Conservation (phyloP, 164 flowering plant genomes). For the Annona cherimola region DNA sequence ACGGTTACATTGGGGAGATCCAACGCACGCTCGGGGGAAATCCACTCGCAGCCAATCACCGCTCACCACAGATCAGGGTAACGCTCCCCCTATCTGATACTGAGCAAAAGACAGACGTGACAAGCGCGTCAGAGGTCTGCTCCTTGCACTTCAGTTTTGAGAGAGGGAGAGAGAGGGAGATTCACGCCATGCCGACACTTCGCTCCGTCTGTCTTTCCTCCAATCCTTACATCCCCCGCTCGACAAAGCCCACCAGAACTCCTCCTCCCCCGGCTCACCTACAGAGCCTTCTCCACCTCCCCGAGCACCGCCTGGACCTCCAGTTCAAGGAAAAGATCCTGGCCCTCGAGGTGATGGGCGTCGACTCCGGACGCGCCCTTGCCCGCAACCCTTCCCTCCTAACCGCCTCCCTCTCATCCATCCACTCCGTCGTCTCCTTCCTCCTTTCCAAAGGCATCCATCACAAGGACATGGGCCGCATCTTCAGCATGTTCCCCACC, state of each 20-base stretch:
- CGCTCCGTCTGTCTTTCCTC: slow-evolving; percentile 39
- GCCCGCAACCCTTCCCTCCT: slow-evolving; percentile 76
- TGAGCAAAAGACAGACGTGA: slow-evolving; percentile 4
- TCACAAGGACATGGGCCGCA: slow-evolving; percentile 67
- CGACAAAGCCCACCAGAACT: slow-evolving; percentile 43
- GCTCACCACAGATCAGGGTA: slow-evolving; percentile 12
- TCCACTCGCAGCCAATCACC: slow-evolving; percentile 24
- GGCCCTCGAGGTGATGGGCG: slow-evolving; percentile 91
- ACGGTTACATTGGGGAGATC: not conserved
- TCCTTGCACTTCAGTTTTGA: not conserved
- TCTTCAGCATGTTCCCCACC: slow-evolving; percentile 86
- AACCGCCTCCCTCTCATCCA: slow-evolving; percentile 56
- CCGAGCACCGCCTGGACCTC: slow-evolving; percentile 37
- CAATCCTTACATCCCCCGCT: slow-evolving; percentile 20
- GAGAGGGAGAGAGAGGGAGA: not conserved
- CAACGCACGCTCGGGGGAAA: slow-evolving; percentile 9
- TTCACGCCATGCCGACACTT: slow-evolving; percentile 24
- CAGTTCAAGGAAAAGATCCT: slow-evolving; percentile 83
- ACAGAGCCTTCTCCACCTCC: slow-evolving; percentile 49
- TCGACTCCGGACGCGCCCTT: slow-evolving; percentile 80
- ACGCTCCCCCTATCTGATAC: not conserved
- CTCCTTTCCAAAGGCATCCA: slow-evolving; percentile 79
- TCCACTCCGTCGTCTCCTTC: slow-evolving; percentile 60
- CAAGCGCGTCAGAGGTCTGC: no score
- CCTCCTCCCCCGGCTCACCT: slow-evolving; percentile 43